Conservation (phyloP, 2,329 filamentous ascomycete species). For the Xylariaceae sp. region DNA sequence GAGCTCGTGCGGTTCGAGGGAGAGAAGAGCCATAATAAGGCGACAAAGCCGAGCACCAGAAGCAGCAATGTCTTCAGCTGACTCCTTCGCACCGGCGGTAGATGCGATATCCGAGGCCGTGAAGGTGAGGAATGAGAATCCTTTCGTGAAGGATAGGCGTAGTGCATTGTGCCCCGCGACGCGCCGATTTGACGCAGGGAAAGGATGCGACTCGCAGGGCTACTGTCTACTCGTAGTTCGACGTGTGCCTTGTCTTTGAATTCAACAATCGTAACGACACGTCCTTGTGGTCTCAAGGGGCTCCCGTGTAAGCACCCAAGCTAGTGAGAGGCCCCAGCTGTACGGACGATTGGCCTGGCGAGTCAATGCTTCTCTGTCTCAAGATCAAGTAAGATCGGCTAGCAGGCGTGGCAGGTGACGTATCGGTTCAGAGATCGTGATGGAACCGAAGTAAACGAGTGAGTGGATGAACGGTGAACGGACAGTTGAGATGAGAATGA, state of each 20-base stretch:
- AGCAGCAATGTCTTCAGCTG: constrained; percentile 57
- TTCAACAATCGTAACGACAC: background rate
- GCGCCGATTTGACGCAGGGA: constrained; percentile 5
- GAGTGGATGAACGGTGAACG: background rate
- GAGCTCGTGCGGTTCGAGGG: constrained; percentile 32
- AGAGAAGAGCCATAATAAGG: constrained; percentile 57
- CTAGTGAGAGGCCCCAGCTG: constrained; percentile 1
- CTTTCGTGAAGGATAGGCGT: constrained; percentile 83
- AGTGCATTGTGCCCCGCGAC: constrained; percentile 61
- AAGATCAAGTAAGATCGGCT: background rate
- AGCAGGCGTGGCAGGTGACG: constrained; percentile 2
- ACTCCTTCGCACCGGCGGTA: constrained; percentile 53
- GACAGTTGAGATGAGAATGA: background rate
- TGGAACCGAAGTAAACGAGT: constrained; percentile 4
- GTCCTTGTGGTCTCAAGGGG: constrained; percentile 2
- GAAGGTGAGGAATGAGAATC: constrained; percentile 71
- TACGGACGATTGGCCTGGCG: background rate
- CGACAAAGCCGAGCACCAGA: constrained; percentile 48
- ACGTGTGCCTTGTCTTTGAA: background rate
- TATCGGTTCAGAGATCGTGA: background rate
- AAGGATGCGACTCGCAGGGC: background rate
- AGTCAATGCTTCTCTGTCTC: background rate
- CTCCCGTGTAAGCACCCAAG: background rate
- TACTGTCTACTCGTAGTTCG: background rate
- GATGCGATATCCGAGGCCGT: constrained; percentile 52